Base-by-base conservation (phyloP, 768 basidiomycete species). In the Dacryopinax spathularia region DNA sequence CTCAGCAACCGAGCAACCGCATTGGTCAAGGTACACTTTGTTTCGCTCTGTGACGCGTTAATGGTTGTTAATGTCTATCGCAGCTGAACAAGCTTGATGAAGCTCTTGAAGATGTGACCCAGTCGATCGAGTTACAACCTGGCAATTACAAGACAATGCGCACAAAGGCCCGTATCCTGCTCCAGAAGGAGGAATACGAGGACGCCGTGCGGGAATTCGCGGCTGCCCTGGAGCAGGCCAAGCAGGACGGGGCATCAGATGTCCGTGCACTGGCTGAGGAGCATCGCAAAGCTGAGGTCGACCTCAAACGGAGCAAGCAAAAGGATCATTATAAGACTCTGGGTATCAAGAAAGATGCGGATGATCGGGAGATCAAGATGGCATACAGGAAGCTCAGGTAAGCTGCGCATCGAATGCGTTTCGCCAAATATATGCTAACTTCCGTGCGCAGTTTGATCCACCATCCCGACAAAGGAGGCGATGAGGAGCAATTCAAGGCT, bases 401-500 rank as follows among this genome's bases (percentile, higher is more conserved):
- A 90, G 81, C 86, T 86, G 20, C n/a, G n/a, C n/a, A n/a, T n/a
- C n/a, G n/a, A n/a, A n/a, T n/a, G n/a, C n/a, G n/a, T n/a, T n/a
- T n/a, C n/a, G n/a, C n/a, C n/a, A n/a, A n/a, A n/a, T n/a, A n/a
- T n/a, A n/a, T n/a, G n/a, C n/a, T n/a, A n/a, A n/a, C n/a, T n/a
- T 63, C 18, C 43, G 16, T 61, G 10, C 33, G 18, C 27, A 20
- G 43, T 18, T 48, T 41, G 31, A 66, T 62, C 62, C 33, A 70
- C 34, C 65, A 65, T 65, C 73, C 70, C 20, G 72, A 71, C 65
- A 72, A 90, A 85, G 92, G 93, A 33, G 94, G 94, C 33, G 90
- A 93, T 71, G 93, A 95, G 69, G 95, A 96, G 71, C 88, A 91
- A 69, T 98, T 98, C 83, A 97, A 98, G 74, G 80, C 91, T 22